Base-by-base conservation (phyloP, 345 rosid species). In the Melaleuca alternifolia region DNA sequence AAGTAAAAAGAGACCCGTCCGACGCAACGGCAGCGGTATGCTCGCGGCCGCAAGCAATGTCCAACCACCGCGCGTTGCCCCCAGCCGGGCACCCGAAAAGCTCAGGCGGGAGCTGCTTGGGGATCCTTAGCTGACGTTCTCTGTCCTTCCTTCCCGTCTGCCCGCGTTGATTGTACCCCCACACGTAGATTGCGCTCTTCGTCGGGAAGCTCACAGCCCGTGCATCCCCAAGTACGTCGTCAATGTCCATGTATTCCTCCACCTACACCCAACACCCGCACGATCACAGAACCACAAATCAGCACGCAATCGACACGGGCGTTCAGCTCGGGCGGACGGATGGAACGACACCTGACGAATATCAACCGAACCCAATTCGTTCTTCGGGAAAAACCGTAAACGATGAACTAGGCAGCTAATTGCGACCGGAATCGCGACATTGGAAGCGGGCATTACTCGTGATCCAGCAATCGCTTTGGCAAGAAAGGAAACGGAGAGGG, bases 21-120 rank as follows among this genome's bases (percentile, higher is more conserved):
- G 99, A 96, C 86, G 99, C 98, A 84, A 95, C 99, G 3, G 99
- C 98, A 0, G 99, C 96, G 1, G 99, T 96, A 84, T 97, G 99
- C 89, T 92, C 99, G 7, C 97, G 97, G 86, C 98, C 99, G 87
- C 99, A 97, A 15, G 98, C 93, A 11, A 96, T 93, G 89, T 97
- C 98, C 51, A 97, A 88, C 99, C 98, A 96, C 28, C 96, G 95
- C 6, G 99, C 90, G 88, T 93, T 94, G 16, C 87, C 90, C 88
- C 94, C 96, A 2, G 99, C 93, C 0, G 98, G 97, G 86, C 99
- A 97, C 56, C 99, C 98, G 85, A 96, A 96, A 50, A 96, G 97
- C 87, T 96, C 96, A 20, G 99, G 99, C 86, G 96, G 93, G 59
- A 97, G 98, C 95, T 93, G 98, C 89, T 95, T 95, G 3, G 99